These are phyloP conservation scores for Verruconis gallopava DNA, from an alignment of 2,329 filamentous ascomycete species.

Conservation along the genomic window DNA sequence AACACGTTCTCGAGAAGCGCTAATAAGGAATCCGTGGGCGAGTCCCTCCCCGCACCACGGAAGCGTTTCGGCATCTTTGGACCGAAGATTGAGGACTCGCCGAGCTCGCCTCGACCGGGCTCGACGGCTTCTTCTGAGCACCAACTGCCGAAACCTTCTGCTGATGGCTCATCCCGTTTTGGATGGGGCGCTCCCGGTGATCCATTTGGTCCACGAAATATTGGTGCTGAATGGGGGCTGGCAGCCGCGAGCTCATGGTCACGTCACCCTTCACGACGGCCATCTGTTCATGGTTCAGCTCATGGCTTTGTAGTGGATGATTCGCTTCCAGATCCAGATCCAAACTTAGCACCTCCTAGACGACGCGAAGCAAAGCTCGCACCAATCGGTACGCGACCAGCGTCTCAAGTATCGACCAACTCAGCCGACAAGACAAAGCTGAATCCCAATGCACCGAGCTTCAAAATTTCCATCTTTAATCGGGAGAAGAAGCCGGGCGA, in stretches of 20 bases:
- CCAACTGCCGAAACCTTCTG: conserved; percentile 3
- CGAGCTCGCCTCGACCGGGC: conserved; percentile 40
- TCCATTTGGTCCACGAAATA: neutral
- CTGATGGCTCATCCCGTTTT: conserved; percentile 3
- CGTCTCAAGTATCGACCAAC: conserved; percentile 6
- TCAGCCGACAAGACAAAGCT: conserved; percentile 28
- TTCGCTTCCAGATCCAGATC: neutral
- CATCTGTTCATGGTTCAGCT: conserved; percentile 17
- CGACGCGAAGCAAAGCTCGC: conserved; percentile 7
- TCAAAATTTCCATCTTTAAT: conserved; percentile 64
- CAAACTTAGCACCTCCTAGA: neutral
- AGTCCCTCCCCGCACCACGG: conserved; percentile 22
- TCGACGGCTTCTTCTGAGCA: conserved; percentile 3
- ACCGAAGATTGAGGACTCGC: conserved; percentile 32
- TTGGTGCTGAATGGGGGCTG: conserved; percentile 33
- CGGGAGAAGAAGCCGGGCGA: conserved; percentile 21
- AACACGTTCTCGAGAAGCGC: conserved; percentile 20
- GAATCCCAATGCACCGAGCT: conserved; percentile 82
- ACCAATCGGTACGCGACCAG: conserved; percentile 68
- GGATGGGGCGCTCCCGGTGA: conserved; percentile 5
- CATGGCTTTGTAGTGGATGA: neutral
- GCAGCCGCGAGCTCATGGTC: conserved; percentile 50
- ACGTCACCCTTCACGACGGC: conserved; percentile 22
- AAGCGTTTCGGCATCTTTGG: conserved; percentile 39
- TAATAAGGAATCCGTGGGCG: conserved; percentile 17